A percentile compares a stretch with the other conserved stretches of the same genome.
Evolutionary conservation across 352 stramenopile species (phyloP).

Genomic region (Phytophthora podocarpi): DNA sequence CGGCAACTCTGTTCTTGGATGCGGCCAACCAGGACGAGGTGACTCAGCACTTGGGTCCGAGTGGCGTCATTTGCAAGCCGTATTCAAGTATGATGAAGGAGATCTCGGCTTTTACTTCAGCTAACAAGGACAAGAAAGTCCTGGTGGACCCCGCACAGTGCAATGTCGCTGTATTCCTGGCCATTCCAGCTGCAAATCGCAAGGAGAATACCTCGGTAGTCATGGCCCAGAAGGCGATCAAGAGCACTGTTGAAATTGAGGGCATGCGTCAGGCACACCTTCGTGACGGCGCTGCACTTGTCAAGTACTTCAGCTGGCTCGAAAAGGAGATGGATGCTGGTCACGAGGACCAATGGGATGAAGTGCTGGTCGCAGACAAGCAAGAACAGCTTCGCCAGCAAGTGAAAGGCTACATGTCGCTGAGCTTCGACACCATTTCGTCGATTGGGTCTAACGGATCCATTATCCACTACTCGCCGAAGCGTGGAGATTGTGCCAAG

Average conservation of each 20-base stretch:
- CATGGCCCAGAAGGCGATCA: constrained; percentile 91
- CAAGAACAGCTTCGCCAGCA: constrained; percentile 88
- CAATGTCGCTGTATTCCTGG: constrained; percentile 85
- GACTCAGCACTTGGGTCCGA: constrained; percentile 46
- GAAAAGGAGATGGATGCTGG: constrained; percentile 70
- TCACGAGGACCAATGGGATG: constrained; percentile 62
- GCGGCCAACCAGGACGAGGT: constrained; percentile 70
- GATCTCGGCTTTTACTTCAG: constrained; percentile 51
- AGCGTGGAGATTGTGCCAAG: constrained; percentile 78
- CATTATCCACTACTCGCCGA: constrained; percentile 95
- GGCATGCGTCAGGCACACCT: constrained; percentile 95
- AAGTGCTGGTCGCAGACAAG: constrained; percentile 92
- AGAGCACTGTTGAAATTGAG: constrained; percentile 95
- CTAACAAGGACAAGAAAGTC: constrained; percentile 63
- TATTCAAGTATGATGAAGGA: constrained; percentile 59
- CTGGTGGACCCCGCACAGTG: constrained; percentile 83
- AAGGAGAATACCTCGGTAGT: constrained; percentile 81
- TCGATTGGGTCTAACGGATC: constrained; percentile 96
- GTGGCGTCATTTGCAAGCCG: constrained; percentile 65
- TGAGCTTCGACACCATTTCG: constrained; percentile 98
- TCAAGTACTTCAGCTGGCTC: constrained; percentile 95
- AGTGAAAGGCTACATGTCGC: constrained; percentile 90
- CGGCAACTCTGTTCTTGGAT: constrained; percentile 93
- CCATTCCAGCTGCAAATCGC: constrained; percentile 70
- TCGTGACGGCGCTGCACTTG: constrained; percentile 95